phyloP scores from a whole-genome alignment of 495 filamentous ascomycete species.

The Xylaria longipes region DNA sequence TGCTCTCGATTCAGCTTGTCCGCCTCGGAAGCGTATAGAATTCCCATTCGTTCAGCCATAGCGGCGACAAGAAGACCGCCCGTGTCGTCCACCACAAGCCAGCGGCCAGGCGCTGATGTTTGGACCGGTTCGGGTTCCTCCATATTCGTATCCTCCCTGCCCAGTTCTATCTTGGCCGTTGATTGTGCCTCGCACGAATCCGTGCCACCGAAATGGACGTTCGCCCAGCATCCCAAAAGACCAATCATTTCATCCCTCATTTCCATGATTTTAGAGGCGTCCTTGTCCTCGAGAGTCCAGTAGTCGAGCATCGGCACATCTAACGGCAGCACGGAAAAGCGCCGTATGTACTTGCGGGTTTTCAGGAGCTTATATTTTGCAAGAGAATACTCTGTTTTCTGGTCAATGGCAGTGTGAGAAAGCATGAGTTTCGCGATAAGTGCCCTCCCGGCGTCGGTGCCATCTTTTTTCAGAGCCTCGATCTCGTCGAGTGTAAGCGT shows the following conservation, averaged over 20 bases:
- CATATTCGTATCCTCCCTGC: constrained; percentile 35
- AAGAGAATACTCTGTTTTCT: constrained; percentile 92
- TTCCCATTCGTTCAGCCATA: constrained; percentile 89
- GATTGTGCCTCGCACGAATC: constrained; percentile 38
- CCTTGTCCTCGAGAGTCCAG: constrained; percentile 77
- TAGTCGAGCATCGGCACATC: constrained; percentile 76
- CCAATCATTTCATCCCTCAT: constrained; percentile 85
- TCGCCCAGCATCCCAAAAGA: constrained; percentile 62
- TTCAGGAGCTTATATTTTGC: constrained; percentile 96
- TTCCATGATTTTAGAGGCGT: constrained; percentile 82
- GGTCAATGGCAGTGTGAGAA: constrained; percentile 83
- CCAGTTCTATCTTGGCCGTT: constrained; percentile 27
- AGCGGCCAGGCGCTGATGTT: constrained; percentile 52
- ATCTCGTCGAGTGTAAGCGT: constrained; percentile 85
- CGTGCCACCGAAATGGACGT: constrained; percentile 56
- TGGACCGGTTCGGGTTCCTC: constrained; percentile 33
- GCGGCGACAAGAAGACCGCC: constrained; percentile 85
- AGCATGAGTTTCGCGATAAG: constrained; percentile 85
- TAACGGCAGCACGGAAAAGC: constrained; percentile 83
- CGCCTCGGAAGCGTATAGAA: constrained; percentile 62
- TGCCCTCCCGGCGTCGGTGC: constrained; percentile 79
- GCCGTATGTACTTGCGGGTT: constrained; percentile 86
- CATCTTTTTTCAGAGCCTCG: constrained; percentile 84
- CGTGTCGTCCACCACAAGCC: constrained; percentile 90
- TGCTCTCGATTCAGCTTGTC: constrained; percentile 38